phyloP scores from a whole-genome alignment of 768 basidiomycete genomes.

The Pisolithus tinctorius region DNA sequence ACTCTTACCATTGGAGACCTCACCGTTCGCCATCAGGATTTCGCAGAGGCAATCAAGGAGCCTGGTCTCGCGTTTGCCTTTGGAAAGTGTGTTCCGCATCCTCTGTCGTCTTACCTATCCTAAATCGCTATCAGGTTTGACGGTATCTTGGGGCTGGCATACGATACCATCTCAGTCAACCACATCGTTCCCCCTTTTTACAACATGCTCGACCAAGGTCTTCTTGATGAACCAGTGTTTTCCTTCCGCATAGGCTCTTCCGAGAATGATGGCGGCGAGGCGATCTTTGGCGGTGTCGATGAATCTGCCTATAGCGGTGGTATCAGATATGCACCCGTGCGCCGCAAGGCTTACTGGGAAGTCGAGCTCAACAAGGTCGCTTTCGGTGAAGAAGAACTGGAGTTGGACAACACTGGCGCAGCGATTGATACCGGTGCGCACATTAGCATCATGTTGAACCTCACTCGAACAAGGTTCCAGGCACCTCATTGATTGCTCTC shows the following conservation, averaged over 20 bases:
- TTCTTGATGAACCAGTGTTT: slow-evolving; percentile 84
- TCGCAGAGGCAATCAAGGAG: slow-evolving; percentile 93
- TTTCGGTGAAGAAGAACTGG: slow-evolving; percentile 83
- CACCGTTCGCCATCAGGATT: slow-evolving; percentile 66
- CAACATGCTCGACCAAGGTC: slow-evolving; percentile 75
- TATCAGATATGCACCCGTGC: slow-evolving; percentile 82
- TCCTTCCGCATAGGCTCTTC: slow-evolving; percentile 88
- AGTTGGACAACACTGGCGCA: slow-evolving; percentile 90
- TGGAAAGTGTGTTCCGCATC: slow-evolving; percentile 59
- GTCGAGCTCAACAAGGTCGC: slow-evolving; percentile 83
- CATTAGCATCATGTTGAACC: slow-evolving; percentile 1
- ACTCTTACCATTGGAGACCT: slow-evolving; percentile 77
- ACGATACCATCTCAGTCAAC: slow-evolving; percentile 94
- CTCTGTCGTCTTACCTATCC: not conserved
- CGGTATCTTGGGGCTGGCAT: slow-evolving; percentile 90
- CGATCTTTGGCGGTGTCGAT: slow-evolving; percentile 89
- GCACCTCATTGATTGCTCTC: slow-evolving; percentile 89
- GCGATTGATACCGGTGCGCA: slow-evolving; percentile 78
- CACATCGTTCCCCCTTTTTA: slow-evolving; percentile 92
- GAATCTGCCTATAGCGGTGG: slow-evolving; percentile 66
- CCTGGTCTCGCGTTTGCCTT: slow-evolving; percentile 97
- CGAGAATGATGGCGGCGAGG: slow-evolving; percentile 86
- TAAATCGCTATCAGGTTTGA: slow-evolving; percentile 60
- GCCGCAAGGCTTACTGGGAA: slow-evolving; percentile 97
- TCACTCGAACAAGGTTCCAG: slow-evolving; percentile 28